phyloP scores from a whole-genome alignment of 768 basidiomycete genomes.

The Udeniomyces megalosporus region DNA sequence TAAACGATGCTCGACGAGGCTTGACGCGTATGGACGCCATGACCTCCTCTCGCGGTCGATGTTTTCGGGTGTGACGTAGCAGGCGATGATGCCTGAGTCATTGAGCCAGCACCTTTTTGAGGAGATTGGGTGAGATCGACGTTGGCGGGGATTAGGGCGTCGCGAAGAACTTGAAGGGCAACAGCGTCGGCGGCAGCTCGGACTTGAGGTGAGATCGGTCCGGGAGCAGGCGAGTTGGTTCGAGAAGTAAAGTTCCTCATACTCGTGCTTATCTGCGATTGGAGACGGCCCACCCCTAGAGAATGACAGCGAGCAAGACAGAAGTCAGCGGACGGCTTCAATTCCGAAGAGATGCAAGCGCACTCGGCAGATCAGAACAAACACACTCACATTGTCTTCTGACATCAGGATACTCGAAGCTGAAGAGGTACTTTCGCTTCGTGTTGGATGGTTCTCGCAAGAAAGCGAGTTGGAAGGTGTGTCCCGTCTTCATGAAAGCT shows the following conservation, averaged over 20 bases:
- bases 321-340: no score
- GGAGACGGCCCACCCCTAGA: constrained; percentile 16
- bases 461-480: constrained; percentile 90
- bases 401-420: constrained; percentile 61
- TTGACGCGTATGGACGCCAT: neutral
- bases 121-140: constrained; percentile 11
- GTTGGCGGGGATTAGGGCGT: constrained; percentile 47
- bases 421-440: constrained; percentile 88
- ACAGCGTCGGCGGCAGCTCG: constrained; percentile 54
- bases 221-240: constrained; percentile 25
- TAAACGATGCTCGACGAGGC: constrained; percentile 5
- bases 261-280: constrained; percentile 18
- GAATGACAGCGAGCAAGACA: no score
- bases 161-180: constrained; percentile 68
- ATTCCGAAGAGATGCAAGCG: no score
- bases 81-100: neutral
- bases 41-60: no score
- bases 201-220: constrained; percentile 34
- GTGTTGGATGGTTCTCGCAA: constrained; percentile 27
- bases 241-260: neutral
- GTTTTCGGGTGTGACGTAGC: neutral
- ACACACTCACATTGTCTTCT: constrained; percentile 33
- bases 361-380: no score
- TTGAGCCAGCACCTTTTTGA: neutral
- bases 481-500: constrained; percentile 67